Percentiles rank a stretch among this genome's conserved stretches.
phyloP scores from a whole-genome alignment of 257 asterid species.

The Ballota nigra region DNA sequence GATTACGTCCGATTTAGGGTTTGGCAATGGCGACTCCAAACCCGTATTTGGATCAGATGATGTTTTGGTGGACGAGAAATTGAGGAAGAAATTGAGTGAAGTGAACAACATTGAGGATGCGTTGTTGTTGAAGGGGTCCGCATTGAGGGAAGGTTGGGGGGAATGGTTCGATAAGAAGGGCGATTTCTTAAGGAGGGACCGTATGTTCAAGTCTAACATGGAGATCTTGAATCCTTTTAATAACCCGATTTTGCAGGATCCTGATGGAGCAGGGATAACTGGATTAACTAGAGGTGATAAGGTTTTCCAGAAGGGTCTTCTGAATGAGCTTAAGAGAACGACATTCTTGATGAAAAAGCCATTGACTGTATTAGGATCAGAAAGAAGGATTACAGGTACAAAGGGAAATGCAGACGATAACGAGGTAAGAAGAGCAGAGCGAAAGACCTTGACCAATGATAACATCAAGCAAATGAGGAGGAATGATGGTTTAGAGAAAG shows the following conservation, averaged over 20 bases:
- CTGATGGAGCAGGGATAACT: constrained; percentile 74
- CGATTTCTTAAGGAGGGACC: constrained; percentile 82
- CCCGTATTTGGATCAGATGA: constrained; percentile 83
- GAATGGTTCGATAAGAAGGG: constrained; percentile 95
- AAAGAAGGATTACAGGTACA: constrained; percentile 14
- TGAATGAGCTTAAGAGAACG: constrained; percentile 61
- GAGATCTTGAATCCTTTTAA: constrained; percentile 75
- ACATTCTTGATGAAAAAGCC: constrained; percentile 67
- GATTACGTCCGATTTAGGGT: constrained; percentile 55
- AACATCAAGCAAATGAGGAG: constrained; percentile 25
- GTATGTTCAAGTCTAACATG: constrained; percentile 76
- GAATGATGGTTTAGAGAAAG: constrained; percentile 39
- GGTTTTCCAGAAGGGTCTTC: constrained; percentile 54
- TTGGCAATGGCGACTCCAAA: constrained; percentile 34
- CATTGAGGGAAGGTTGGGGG: constrained; percentile 96
- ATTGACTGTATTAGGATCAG: constrained; percentile 37
- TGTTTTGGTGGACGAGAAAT: constrained; percentile 65
- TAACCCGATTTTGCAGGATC: constrained; percentile 89
- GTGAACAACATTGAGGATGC: constrained; percentile 73
- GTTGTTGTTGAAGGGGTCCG: constrained; percentile 78
- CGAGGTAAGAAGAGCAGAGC: constrained; percentile 40
- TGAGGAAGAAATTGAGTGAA: constrained; percentile 55
- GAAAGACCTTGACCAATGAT: constrained; percentile 52
- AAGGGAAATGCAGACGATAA: constrained; percentile 27
- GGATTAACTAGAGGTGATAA: constrained; percentile 82